Conservation (phyloP, 192 early-diverging fungal genomes). For the Coemansia sp. region DNA sequence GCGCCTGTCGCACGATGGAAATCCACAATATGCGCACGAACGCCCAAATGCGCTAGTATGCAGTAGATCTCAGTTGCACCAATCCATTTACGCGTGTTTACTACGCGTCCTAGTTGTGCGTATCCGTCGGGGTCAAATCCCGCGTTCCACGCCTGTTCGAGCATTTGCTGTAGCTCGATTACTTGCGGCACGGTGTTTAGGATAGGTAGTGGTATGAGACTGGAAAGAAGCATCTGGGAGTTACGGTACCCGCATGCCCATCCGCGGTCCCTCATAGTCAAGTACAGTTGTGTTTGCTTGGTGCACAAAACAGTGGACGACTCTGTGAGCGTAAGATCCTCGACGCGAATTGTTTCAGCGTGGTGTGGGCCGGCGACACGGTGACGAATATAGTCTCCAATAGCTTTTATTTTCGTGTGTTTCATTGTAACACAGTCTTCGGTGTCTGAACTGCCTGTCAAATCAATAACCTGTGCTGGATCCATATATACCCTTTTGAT, state of each 20-base stretch:
- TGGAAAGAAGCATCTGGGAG: slow-evolving; percentile 65
- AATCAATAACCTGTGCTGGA: slow-evolving; percentile 15
- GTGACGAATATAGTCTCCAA: slow-evolving; percentile 2
- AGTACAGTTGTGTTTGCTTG: slow-evolving; percentile 20
- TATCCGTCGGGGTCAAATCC: slow-evolving; percentile 64
- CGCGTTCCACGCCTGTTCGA: slow-evolving; percentile 61
- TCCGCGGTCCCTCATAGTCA: slow-evolving; percentile 49
- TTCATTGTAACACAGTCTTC: background rate
- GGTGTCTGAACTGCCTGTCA: slow-evolving; percentile 19
- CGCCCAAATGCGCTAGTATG: slow-evolving; percentile 59
- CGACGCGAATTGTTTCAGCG: background rate
- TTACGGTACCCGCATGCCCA: slow-evolving; percentile 78
- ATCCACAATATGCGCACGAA: slow-evolving; percentile 59
- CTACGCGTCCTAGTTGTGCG: slow-evolving; percentile 56
- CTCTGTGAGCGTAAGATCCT: background rate
- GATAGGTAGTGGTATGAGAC: slow-evolving; percentile 17
- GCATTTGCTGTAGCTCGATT: slow-evolving; percentile 51
- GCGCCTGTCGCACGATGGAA: slow-evolving; percentile 62
- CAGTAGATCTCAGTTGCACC: slow-evolving; percentile 69
- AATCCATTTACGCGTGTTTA: slow-evolving; percentile 67
- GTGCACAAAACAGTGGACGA: slow-evolving; percentile 18
- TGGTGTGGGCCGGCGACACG: background rate
- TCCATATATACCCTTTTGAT: background rate
- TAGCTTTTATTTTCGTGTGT: background rate
- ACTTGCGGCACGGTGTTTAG: background rate